Conservation (phyloP, 192 early-diverging fungal genomes). For the Podila verticillata region DNA sequence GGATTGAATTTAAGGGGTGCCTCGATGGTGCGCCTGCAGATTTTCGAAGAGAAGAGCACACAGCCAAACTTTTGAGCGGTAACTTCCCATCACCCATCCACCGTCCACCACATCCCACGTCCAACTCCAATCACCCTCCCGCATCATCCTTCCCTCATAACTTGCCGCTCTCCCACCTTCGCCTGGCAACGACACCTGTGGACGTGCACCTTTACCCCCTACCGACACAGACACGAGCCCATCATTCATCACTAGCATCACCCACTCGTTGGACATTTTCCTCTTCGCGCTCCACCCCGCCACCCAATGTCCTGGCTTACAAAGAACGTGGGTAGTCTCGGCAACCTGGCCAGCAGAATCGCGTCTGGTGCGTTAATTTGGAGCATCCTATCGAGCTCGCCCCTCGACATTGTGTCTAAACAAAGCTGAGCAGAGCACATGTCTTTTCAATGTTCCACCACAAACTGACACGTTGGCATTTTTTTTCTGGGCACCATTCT, state of each 20-base stretch:
- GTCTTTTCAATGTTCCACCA: not conserved
- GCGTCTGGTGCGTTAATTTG: constrained; percentile 29
- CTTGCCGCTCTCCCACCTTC: too few relatives aligned
- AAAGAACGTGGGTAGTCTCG: constrained; percentile 50
- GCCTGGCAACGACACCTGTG: too few relatives aligned
- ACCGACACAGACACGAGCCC: not conserved
- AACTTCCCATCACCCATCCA: too few relatives aligned
- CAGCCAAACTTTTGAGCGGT: too few relatives aligned
- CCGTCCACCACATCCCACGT: too few relatives aligned
- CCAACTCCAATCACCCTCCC: too few relatives aligned
- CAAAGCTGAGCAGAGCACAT: not conserved
- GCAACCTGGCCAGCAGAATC: constrained; percentile 49
- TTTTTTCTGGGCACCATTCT: not conserved
- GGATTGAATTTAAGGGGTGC: too few relatives aligned
- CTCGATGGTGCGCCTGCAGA: too few relatives aligned
- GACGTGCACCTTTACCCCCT: too few relatives aligned
- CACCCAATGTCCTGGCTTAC: constrained; percentile 46
- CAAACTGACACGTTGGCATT: not conserved
- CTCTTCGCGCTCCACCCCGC: not conserved
- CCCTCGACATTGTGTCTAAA: not conserved
- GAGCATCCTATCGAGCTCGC: too few relatives aligned
- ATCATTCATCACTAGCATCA: not conserved
- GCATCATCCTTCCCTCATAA: too few relatives aligned
- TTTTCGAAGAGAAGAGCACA: too few relatives aligned
- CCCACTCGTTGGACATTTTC: not conserved